Conservation (phyloP, 345 rosid genomes). For the Syzygium jambos region DNA sequence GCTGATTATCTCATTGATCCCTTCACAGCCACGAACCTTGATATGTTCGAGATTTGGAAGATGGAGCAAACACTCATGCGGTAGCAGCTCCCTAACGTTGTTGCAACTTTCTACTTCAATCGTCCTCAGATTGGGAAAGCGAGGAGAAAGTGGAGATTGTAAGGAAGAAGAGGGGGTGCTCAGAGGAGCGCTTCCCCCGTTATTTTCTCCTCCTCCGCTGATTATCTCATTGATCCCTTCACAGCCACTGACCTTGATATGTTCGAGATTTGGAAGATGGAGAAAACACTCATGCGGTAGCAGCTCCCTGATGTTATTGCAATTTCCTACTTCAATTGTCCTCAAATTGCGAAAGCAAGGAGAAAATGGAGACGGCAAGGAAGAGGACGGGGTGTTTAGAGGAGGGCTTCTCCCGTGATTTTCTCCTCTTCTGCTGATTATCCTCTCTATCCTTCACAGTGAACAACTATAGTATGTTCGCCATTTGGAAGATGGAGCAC, state of each 20-base stretch:
- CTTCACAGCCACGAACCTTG: no score
- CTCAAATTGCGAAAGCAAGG: no score
- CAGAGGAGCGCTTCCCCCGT: no score
- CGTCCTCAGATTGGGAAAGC: no score
- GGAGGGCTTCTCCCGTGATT: no score
- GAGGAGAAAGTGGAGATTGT: no score
- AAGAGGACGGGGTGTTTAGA: not conserved
- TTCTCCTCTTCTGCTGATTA: not conserved
- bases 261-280: not conserved
- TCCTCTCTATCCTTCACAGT: not conserved
- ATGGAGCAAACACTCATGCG: no score
- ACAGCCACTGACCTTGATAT: not conserved
- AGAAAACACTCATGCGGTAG: not conserved
- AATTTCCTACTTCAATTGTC: not conserved
- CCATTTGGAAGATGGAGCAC: no score
- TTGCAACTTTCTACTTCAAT: no score
- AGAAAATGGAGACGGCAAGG: no score
- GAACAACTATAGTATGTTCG: fast-evolving
- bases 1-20: slow-evolving; percentile 2
- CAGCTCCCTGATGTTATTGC: not conserved
- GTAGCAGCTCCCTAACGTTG: no score
- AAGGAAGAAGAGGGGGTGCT: not conserved
- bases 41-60: no score
- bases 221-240: not conserved
- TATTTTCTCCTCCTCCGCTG: not conserved